Evolutionary conservation across 208 protist genomes (phyloP).

Genomic region (Trypanosoma caninum): DNA sequence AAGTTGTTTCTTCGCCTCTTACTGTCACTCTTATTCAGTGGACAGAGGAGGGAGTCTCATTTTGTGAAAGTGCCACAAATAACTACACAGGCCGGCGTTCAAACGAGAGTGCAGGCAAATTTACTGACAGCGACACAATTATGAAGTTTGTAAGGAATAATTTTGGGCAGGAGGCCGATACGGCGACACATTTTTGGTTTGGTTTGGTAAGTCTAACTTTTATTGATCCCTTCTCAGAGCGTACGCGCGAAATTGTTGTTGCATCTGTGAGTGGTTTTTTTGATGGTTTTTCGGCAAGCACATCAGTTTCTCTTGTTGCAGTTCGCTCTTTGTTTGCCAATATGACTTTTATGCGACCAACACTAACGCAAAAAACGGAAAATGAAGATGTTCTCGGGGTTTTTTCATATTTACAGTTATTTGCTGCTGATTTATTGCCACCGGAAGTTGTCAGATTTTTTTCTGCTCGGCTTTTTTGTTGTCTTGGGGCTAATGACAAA

Average conservation of each 20-base stretch:
- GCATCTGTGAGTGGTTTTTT: background rate
- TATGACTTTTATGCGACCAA: background rate
- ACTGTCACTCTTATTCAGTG: conserved; percentile 11
- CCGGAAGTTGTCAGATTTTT: conserved; percentile 13
- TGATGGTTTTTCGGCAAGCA: conserved; percentile 3
- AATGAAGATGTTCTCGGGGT: too few relatives aligned
- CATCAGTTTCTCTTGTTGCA: conserved; percentile 11
- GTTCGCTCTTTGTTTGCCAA: conserved; percentile 13
- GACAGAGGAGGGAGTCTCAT: background rate
- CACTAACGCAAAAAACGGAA: too few relatives aligned
- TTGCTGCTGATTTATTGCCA: background rate
- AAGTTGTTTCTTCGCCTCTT: background rate
- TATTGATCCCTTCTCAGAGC: background rate
- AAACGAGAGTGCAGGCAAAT: background rate
- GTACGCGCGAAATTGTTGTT: conserved; percentile 16
- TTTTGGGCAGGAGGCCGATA: background rate
- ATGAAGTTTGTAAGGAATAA: conserved; percentile 5
- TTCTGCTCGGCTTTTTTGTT: background rate
- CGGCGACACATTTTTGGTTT: conserved; percentile 5
- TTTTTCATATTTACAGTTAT: background rate
- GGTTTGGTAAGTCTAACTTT: conserved; percentile 18
- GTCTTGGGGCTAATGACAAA: too few relatives aligned
- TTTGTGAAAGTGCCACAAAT: background rate
- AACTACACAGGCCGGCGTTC: background rate
- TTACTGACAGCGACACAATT: conserved; percentile 1